Conservation (phyloP, 1,284 basidiomycete species). For the Flammula alnicola region DNA sequence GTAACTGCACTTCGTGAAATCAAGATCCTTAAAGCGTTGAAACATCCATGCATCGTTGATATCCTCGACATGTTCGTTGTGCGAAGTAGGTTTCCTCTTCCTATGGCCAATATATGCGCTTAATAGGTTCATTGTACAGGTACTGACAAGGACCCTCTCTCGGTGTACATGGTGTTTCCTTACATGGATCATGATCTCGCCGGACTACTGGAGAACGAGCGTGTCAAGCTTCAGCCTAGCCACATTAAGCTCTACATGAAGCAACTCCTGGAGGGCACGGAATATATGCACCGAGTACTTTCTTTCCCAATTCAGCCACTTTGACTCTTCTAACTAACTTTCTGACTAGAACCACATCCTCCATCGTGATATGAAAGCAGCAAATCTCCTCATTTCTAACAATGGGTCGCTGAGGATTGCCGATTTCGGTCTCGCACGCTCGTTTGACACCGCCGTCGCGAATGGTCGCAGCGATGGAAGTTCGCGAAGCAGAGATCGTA, state of each 20-base stretch:
- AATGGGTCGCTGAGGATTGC: conserved; percentile 86
- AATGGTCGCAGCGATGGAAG: conserved; percentile 45
- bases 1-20: conserved; percentile 98
- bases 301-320: conserved; percentile 9
- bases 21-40: conserved; percentile 91
- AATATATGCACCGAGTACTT: conserved; percentile 89
- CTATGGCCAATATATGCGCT: neutral
- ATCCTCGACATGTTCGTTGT: conserved; percentile 93
- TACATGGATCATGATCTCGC: conserved; percentile 99
- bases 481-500: conserved; percentile 52
- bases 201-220: conserved; percentile 89
- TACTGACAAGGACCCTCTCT: conserved; percentile 72
- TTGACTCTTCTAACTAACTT: conserved; percentile 14
- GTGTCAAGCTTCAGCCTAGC: conserved; percentile 79
- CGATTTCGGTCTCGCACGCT: conserved; percentile 94
- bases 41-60: conserved; percentile 86
- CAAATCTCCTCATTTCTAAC: conserved; percentile 94
- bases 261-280: conserved; percentile 93
- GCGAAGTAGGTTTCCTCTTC: conserved; percentile 51
- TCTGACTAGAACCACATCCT: conserved; percentile 88
- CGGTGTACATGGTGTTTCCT: conserved; percentile 98
- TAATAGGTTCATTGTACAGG: conserved; percentile 41
- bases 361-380: conserved; percentile 99
- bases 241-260: conserved; percentile 96
- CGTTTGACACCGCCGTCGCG: conserved; percentile 60